Evolutionary conservation across 2,329 filamentous ascomycete species (phyloP).

Genomic region (Nemania bipapillata): DNA sequence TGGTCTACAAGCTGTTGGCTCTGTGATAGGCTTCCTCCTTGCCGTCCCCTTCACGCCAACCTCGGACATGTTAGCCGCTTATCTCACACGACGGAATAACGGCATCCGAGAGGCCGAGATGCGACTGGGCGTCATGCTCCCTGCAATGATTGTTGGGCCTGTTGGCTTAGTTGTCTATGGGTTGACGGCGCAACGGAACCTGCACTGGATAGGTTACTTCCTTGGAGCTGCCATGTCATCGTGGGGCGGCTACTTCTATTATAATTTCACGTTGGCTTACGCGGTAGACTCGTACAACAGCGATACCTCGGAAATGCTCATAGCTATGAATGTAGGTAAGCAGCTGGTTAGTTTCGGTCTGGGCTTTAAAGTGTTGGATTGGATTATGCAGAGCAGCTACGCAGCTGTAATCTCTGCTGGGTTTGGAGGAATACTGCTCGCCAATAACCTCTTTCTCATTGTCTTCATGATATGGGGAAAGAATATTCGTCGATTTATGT

Average conservation of each 20-base stretch:
- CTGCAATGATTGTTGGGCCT: slow-evolving; percentile 51
- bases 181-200: slow-evolving; percentile 52
- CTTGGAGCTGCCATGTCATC: slow-evolving; percentile 61
- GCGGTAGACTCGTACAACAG: slow-evolving; percentile 68
- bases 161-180: slow-evolving; percentile 55
- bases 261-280: slow-evolving; percentile 69
- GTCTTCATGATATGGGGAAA: slow-evolving; percentile 65
- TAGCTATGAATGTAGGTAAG: slow-evolving; percentile 68
- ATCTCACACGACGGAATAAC: slow-evolving; percentile 54
- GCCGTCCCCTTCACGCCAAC: slow-evolving; percentile 53
- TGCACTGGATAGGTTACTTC: slow-evolving; percentile 62
- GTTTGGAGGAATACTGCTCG: slow-evolving; percentile 60
- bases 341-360: slow-evolving; percentile 66
- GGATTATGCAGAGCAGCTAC: slow-evolving; percentile 62
- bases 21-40: slow-evolving; percentile 54
- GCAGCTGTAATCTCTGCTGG: slow-evolving; percentile 63
- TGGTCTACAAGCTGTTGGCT: slow-evolving; percentile 49
- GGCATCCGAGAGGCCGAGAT: slow-evolving; percentile 59
- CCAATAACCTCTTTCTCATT: slow-evolving; percentile 61
- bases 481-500: slow-evolving; percentile 58
- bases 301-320: slow-evolving; percentile 71
- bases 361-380: slow-evolving; percentile 62
- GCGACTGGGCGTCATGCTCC: slow-evolving; percentile 53
- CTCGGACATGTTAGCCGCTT: slow-evolving; percentile 55
- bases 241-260: slow-evolving; percentile 65